These are phyloP conservation scores for Calonectria multiphialidica DNA, from an alignment of 2,329 filamentous ascomycete genomes.

Conservation along the genomic window DNA sequence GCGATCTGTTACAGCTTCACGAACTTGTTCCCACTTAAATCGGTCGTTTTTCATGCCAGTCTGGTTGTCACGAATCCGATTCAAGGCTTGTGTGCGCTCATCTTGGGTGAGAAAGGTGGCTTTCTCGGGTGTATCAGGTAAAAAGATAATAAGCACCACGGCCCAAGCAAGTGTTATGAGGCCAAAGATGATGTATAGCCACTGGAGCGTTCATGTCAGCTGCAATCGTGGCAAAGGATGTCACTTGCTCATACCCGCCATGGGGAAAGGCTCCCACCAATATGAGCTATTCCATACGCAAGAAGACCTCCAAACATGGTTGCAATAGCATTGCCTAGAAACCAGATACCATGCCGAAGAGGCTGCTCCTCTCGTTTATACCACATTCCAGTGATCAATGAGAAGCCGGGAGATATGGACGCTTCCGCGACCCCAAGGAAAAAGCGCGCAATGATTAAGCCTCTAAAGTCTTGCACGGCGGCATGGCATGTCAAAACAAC, in stretches of 20 bases:
- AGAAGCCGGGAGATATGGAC: conserved; percentile 39
- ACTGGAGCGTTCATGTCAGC: conserved; percentile 3
- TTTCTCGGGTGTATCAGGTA: conserved; percentile 32
- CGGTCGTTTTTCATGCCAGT: conserved; percentile 36
- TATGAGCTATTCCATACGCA: conserved; percentile 37
- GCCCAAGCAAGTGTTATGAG: conserved; percentile 37
- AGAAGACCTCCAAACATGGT: conserved; percentile 36
- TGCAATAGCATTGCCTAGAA: conserved; percentile 36
- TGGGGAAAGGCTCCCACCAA: conserved; percentile 25
- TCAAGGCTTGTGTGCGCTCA: conserved; percentile 27
- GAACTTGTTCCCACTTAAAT: conserved; percentile 39
- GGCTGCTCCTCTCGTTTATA: conserved; percentile 39
- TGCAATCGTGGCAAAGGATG: background rate
- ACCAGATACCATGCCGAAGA: conserved; percentile 39
- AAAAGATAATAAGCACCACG: conserved; percentile 22
- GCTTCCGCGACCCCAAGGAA: conserved; percentile 39
- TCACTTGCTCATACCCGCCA: conserved; percentile 30
- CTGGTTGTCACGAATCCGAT: conserved; percentile 34
- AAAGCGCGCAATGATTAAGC: conserved; percentile 32
- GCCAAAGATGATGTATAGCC: conserved; percentile 40
- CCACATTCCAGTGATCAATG: conserved; percentile 41
- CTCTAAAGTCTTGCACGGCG: conserved; percentile 30
- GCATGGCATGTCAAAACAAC: conserved; percentile 35
- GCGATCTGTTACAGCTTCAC: conserved; percentile 32
- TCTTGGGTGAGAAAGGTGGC: conserved; percentile 32